Evolutionary conservation across 225 moss, liverwort and hornwort genomes (phyloP), one percentile per base, ranked within the genome.

Genomic region (Bryoerythrophyllum caledonicum): DNA sequence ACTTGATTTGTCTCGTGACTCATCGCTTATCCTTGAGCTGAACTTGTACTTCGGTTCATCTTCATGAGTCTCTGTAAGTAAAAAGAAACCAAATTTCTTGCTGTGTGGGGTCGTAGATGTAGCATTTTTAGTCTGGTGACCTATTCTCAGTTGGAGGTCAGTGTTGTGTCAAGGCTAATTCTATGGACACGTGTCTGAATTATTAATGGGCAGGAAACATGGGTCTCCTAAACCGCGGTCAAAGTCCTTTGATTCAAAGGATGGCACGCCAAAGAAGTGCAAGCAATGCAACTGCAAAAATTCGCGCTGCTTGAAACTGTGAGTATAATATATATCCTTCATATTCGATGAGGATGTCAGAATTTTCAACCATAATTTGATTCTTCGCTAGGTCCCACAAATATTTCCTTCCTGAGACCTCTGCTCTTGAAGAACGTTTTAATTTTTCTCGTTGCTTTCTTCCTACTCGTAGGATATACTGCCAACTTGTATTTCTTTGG

Each of bases 221-320:
- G 86, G 76, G 37, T 82, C 86, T 86, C 86, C 86, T 35, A 72
- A 82, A 73, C 78, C 72, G 53, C 78, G 81, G 63, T 81, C 86
- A 77, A 77, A 80, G 62, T 78, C 80, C 30, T 83, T 83, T 73
- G 86, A 87, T 63, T 75, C 80, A 21, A 87, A 87, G 78, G 86
- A 87, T 68, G 86, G 86, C 32, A 87, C 86, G 32, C 86, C 83
- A n/a, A 84, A 87, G 63, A 87, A 87, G 65, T 87, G 86, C 84
- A 87, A 87, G 81, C 86, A 87, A 73, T 87, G 86, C 67, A 87
- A 87, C 54, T 87, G 86, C 86, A 87, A 84, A 63, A 87, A 87
- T 41, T 87, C 86, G 52, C 81, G 83, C 35, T 87, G 86, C 54
- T 84, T 87, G 78, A 87, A 87, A 75, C 60, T 87, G 86, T 87